Evolutionary conservation across 129 eudicot genomes (phyloP).

Genomic region (Dittrichia graveolens): DNA sequence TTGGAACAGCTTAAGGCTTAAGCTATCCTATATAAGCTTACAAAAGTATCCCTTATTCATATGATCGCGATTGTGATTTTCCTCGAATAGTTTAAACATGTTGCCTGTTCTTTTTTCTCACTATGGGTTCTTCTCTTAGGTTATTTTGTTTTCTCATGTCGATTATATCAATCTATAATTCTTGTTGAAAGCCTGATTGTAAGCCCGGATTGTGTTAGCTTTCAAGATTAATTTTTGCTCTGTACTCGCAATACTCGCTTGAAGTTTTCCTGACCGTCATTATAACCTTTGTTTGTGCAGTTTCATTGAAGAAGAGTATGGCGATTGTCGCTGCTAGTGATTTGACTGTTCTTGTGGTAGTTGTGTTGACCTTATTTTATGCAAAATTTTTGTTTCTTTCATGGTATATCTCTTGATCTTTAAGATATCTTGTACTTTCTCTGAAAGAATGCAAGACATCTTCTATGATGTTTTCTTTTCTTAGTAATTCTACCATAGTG

Average conservation of each 20-base stretch:
- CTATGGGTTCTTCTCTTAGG: background rate
- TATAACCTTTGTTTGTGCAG: constrained; percentile 24
- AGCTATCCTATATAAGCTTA: too few species aligned
- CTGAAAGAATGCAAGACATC: constrained; percentile 9
- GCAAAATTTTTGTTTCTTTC: constrained; percentile 20
- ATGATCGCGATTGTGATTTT: too few species aligned
- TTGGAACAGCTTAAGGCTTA: too few species aligned
- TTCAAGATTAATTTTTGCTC: background rate
- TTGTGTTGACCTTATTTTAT: constrained; percentile 26
- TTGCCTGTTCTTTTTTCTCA: too few species aligned
- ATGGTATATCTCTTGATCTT: constrained; percentile 17
- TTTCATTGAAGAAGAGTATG: background rate
- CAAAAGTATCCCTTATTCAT: too few species aligned
- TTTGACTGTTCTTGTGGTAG: constrained; percentile 22
- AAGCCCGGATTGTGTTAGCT: background rate
- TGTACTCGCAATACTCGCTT: background rate
- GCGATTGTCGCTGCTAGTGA: constrained; percentile 22
- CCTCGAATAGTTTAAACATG: too few species aligned
- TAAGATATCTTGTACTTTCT: background rate
- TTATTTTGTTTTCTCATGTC: background rate
- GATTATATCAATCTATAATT: background rate
- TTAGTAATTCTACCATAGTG: background rate
- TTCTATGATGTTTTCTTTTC: background rate
- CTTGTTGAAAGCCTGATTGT: too few species aligned
- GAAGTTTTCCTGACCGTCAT: constrained; percentile 12